Conservation (phyloP, 306 rosid species). For the Carpinus fangiana region DNA sequence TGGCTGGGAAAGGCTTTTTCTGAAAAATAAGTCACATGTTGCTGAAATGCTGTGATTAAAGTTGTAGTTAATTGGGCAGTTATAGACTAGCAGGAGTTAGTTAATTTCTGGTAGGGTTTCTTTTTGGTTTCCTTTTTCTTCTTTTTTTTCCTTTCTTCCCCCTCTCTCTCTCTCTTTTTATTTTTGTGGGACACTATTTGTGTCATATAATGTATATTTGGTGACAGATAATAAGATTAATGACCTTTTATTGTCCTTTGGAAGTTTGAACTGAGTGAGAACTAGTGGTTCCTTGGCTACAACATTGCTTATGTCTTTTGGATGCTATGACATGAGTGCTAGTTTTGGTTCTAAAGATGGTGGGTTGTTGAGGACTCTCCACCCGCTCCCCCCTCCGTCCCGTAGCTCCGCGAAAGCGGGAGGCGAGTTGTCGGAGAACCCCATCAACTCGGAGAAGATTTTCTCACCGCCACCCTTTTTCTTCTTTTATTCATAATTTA, state of each 20-base stretch:
- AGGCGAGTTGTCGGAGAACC: too few relatives aligned
- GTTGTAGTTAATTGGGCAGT: slow-evolving; percentile 30
- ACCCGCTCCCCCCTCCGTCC: too few relatives aligned
- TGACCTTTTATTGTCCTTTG: neutral
- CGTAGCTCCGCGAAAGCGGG: too few relatives aligned
- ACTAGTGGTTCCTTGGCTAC: neutral
- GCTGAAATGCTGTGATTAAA: slow-evolving; percentile 9
- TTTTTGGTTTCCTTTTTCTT: slow-evolving; percentile 1
- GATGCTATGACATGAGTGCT: neutral
- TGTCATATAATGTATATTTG: neutral
- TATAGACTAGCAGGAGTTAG: slow-evolving; percentile 23
- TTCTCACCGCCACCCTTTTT: too few relatives aligned
- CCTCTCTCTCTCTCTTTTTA: neutral
- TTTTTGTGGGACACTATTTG: too few relatives aligned
- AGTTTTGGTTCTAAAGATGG: too few relatives aligned
- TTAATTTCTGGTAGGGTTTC: slow-evolving; percentile 13
- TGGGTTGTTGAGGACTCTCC: too few relatives aligned
- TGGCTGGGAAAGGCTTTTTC: neutral
- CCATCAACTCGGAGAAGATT: too few relatives aligned
- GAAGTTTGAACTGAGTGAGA: neutral
- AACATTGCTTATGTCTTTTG: neutral
- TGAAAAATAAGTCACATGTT: slow-evolving; percentile 24
- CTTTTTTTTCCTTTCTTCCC: slow-evolving; percentile 16
- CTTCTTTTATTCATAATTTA: too few relatives aligned
- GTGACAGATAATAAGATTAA: slow-evolving; percentile 7